A percentile compares a stretch with the other conserved stretches of the same genome.
Evolutionary conservation across 2,329 filamentous ascomycete genomes (phyloP).

Genomic region (Bipolaris bicolor): DNA sequence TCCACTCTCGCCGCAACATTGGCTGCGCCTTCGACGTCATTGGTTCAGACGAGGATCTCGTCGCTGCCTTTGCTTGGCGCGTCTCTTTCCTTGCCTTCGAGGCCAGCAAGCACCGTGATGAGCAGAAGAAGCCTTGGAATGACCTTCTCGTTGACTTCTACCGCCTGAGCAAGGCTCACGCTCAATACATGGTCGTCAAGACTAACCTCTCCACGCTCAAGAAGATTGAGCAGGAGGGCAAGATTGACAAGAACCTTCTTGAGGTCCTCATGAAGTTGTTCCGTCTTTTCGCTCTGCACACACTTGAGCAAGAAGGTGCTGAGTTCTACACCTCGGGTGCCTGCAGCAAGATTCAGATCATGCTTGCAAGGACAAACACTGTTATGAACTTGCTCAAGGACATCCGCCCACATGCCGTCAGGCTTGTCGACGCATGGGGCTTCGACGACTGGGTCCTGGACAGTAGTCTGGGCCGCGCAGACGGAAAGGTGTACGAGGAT

Average conservation of each 20-base stretch:
- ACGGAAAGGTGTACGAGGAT: constrained; percentile 79
- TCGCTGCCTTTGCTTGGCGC: constrained; percentile 77
- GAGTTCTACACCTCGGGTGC: constrained; percentile 76
- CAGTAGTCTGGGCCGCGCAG: constrained; percentile 70
- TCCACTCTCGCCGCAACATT: constrained; percentile 69
- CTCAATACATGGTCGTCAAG: constrained; percentile 79
- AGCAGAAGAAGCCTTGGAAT: constrained; percentile 77
- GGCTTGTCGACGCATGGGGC: constrained; percentile 75
- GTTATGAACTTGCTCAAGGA: constrained; percentile 74
- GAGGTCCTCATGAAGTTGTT: constrained; percentile 69
- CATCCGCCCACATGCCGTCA: constrained; percentile 74
- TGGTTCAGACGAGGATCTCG: constrained; percentile 71
- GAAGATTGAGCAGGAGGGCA: constrained; percentile 57
- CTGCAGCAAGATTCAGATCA: constrained; percentile 74
- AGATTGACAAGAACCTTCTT: constrained; percentile 64
- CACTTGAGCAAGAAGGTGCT: constrained; percentile 70
- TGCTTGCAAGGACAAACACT: constrained; percentile 68
- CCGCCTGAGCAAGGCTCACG: constrained; percentile 75
- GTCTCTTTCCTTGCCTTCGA: constrained; percentile 77
- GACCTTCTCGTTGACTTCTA: constrained; percentile 79
- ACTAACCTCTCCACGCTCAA: constrained; percentile 76
- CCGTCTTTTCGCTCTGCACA: constrained; percentile 69
- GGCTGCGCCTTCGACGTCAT: constrained; percentile 78
- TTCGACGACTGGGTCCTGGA: constrained; percentile 82
- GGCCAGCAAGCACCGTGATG: constrained; percentile 74